These are phyloP conservation scores for Lactifluus echinatus DNA, from an alignment of 768 basidiomycete species.

Conservation along the genomic window DNA sequence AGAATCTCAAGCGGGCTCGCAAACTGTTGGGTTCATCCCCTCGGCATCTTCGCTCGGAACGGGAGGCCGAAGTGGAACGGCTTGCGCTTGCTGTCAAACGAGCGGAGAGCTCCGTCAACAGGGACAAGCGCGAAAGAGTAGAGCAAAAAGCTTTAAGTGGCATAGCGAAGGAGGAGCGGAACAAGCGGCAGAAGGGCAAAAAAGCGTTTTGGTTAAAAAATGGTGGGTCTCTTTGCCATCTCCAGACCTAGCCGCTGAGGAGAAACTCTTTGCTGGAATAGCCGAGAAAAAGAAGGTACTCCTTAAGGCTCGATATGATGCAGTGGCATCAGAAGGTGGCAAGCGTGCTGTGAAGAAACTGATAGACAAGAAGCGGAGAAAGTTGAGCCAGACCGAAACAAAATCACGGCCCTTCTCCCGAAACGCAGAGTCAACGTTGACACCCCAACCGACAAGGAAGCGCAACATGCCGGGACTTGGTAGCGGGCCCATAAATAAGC, in stretches of 20 bases:
- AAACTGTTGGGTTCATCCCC: conserved; percentile 58
- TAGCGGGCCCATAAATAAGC: conserved; percentile 18
- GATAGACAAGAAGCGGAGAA: conserved; percentile 84
- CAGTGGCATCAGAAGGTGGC: conserved; percentile 68
- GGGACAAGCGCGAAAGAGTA: conserved; percentile 57
- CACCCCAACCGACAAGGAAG: conserved; percentile 6
- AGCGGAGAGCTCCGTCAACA: conserved; percentile 68
- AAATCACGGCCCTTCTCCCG: conserved; percentile 60
- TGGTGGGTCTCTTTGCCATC: conserved; percentile 36
- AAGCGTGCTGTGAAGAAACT: conserved; percentile 76
- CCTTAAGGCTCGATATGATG: conserved; percentile 68
- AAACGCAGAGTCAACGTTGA: conserved; percentile 6
- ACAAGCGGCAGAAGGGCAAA: conserved; percentile 71
- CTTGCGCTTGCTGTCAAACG: conserved; percentile 70
- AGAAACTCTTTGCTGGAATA: conserved; percentile 26
- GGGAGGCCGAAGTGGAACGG: conserved; percentile 58
- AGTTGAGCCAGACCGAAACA: conserved; percentile 84
- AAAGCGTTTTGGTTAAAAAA: conserved; percentile 79
- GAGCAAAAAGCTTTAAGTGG: conserved; percentile 55
- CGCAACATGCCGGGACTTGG: conserved; percentile 5
- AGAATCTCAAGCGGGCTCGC: conserved; percentile 57
- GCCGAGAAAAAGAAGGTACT: conserved; percentile 73
- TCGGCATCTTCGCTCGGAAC: conserved; percentile 45
- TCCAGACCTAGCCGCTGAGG: conserved; percentile 1
- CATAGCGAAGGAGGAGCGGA: conserved; percentile 43